Percentiles rank a stretch among this genome's conserved stretches.
Conservation (phyloP, 176 grass and related monocot genomes). For the Bothriochloa decipiens region DNA sequence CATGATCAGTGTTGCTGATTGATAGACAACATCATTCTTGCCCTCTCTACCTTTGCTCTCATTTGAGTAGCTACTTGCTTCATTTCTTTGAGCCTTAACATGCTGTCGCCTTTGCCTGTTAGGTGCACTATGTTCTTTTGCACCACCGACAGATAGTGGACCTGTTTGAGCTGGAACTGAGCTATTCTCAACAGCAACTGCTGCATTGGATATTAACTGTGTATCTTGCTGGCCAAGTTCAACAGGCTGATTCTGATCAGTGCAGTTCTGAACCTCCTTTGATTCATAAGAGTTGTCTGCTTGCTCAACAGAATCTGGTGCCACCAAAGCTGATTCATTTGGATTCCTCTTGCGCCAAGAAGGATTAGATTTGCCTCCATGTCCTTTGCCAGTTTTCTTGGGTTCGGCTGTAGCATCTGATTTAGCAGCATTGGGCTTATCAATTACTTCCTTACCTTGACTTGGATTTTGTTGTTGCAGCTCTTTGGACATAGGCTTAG, state of each 20-base stretch:
- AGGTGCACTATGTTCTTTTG: conserved; percentile 54
- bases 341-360: conserved; percentile 90
- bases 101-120: conserved; percentile 61
- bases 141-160: conserved; percentile 24
- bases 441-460: conserved; percentile 40
- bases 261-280: conserved; percentile 45
- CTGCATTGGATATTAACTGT: conserved; percentile 45
- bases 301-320: conserved; percentile 45
- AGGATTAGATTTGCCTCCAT: conserved; percentile 65
- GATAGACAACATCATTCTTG: conserved; percentile 43
- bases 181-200: conserved; percentile 37
- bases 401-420: conserved; percentile 43
- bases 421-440: conserved; percentile 55
- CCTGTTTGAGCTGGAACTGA: conserved; percentile 29
- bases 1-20: conserved; percentile 9
- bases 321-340: conserved; percentile 51
- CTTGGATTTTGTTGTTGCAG: conserved; percentile 66
- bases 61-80: conserved; percentile 45
- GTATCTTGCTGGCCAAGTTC: conserved; percentile 47
- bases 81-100: conserved; percentile 57
- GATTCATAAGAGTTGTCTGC: conserved; percentile 40
- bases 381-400: conserved; percentile 65
- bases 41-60: conserved; percentile 46
- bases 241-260: conserved; percentile 40
- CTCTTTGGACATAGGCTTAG: conserved; percentile 85